Evolutionary conservation across 2,329 filamentous ascomycete species (phyloP), one percentile per base, ranked within the genome.

Genomic region (Dactylellina haptotyla): DNA sequence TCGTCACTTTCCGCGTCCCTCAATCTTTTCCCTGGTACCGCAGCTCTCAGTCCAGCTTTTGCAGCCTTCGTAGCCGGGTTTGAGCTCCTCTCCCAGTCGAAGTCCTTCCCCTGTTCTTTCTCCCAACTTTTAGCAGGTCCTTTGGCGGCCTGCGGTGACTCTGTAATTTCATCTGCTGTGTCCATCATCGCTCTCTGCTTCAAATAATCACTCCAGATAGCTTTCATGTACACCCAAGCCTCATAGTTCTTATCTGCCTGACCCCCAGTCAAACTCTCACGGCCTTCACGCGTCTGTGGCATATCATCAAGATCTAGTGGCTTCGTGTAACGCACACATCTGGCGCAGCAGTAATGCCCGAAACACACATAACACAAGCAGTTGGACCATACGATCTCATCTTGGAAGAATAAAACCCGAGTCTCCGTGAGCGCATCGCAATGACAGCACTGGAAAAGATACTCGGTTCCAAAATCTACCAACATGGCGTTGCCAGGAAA

Each of bases 401-500:
- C 67, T 20, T 72, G 59, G 25, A 59, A 72, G 26, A 65, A 72
- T 6, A 61, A 20, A 14, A 65, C 5, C 2, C 39, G 54, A 1
- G 46, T 45, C 9, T 43, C 28, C 2, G 51, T 59, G 10, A 54
- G n/a, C 0, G 10, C 20, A 3, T 23, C 2, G n/a, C 67, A 72
- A 20, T 48, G 16, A 41, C 67, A 72, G 37, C 67, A 72, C 3
- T 4, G 12, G 26, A 72, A 72, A 53, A 48, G 48, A n/a, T 72
- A 72, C 41, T 65, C 28, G 18, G 46, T 63, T 9, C 25, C n/a
- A 20, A 59, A 58, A 6, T 64, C 59, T 2, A 26, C 8, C 8
- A 72, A 12, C 67, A 72, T 72, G 10, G 28, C 59, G 16, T 72
- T 72, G 8, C 50, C 61, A 2, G 67, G 67, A 46, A 65, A 72